Percentiles rank a stretch among this genome's conserved stretches.
These are phyloP conservation scores for Sphaerulina vaccinii DNA, from an alignment of 2,329 filamentous ascomycete species.

Conservation along the genomic window DNA sequence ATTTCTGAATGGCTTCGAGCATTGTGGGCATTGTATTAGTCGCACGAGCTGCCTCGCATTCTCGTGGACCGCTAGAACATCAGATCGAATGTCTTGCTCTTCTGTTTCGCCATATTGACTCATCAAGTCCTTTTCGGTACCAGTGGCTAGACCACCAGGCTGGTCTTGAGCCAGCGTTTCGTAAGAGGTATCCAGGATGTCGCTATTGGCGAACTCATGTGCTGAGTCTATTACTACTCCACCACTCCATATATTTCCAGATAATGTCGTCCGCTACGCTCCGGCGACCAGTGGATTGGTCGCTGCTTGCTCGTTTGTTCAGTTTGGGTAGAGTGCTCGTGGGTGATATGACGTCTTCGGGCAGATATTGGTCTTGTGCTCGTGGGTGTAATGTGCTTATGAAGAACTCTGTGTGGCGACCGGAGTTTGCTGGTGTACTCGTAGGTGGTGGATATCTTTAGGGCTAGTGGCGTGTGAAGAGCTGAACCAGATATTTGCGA, in stretches of 20 bases:
- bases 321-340: neutral
- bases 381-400: slow-evolving; percentile 5
- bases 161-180: slow-evolving; percentile 17
- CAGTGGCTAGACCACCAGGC: slow-evolving; percentile 35
- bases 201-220: slow-evolving; percentile 20
- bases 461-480: slow-evolving; percentile 11
- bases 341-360: slow-evolving; percentile 17
- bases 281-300: neutral
- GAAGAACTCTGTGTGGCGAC: slow-evolving; percentile 9
- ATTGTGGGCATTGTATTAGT: slow-evolving; percentile 74
- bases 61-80: slow-evolving; percentile 47
- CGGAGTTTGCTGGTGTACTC: slow-evolving; percentile 1
- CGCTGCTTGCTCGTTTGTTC: neutral
- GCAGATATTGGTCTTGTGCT: neutral
- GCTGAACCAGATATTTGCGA: slow-evolving; percentile 2
- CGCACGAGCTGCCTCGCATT: slow-evolving; percentile 66
- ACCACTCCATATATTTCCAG: slow-evolving; percentile 22
- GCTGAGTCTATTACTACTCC: slow-evolving; percentile 4
- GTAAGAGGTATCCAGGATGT: slow-evolving; percentile 18
- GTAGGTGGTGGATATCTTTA: neutral
- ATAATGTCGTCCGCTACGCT: neutral
- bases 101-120: slow-evolving; percentile 66
- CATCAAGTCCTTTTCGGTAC: slow-evolving; percentile 89
- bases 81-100: slow-evolving; percentile 47
- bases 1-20: slow-evolving; percentile 64